These are phyloP conservation scores for Scheffersomyces amazonensis DNA, from an alignment of 805 yeast genomes.

Conservation along the genomic window DNA sequence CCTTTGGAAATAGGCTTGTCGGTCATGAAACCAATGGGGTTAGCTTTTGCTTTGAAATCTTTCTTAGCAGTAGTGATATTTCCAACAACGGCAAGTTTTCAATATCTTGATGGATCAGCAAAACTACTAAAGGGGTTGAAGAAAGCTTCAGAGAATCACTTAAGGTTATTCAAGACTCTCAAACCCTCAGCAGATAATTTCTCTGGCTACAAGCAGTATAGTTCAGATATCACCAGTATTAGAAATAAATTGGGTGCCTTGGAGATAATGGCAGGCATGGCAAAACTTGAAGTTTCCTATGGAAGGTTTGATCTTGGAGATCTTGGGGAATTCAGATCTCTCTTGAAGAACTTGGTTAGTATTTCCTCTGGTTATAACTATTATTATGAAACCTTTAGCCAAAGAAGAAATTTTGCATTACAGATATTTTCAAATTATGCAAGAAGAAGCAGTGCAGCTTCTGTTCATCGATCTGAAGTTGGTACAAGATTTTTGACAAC, in stretches of 20 bases:
- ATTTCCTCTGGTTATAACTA: constrained; percentile 21
- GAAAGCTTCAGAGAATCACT: constrained; percentile 15
- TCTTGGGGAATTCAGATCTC: constrained; percentile 21
- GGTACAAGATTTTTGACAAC: constrained; percentile 9
- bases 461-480: constrained; percentile 11
- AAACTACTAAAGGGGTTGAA: constrained; percentile 12
- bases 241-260: constrained; percentile 16
- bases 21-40: constrained; percentile 23
- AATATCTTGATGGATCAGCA: constrained; percentile 15
- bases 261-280: constrained; percentile 15
- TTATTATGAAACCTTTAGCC: constrained; percentile 25
- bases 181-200: constrained; percentile 25
- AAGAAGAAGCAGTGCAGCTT: constrained; percentile 11
- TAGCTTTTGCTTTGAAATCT: constrained; percentile 19
- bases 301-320: constrained; percentile 27
- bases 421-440: constrained; percentile 10
- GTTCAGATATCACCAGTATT: constrained; percentile 13
- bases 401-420: constrained; percentile 19
- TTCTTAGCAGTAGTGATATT: constrained; percentile 16
- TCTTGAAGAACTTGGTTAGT: constrained; percentile 18
- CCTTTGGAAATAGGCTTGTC: constrained; percentile 16
- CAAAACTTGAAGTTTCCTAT: constrained; percentile 22
- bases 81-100: constrained; percentile 25
- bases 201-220: constrained; percentile 16
- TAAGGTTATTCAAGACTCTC: constrained; percentile 19